Conservation (phyloP, 441 rosid genomes). For the Erysimum cheiri region DNA sequence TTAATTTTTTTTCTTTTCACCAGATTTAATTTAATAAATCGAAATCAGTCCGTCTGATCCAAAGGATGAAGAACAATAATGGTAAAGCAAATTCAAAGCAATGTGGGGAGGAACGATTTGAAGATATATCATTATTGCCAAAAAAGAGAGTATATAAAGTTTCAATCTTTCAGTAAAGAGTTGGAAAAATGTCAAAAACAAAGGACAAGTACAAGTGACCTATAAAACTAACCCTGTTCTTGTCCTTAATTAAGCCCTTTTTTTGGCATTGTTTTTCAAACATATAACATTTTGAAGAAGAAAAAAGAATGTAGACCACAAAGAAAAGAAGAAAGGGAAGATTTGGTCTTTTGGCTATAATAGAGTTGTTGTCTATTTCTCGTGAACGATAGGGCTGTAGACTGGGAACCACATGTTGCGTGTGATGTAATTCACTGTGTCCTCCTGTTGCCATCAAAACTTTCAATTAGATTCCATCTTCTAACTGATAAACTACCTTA, state of each 20-base stretch:
- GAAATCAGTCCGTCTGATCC: background rate
- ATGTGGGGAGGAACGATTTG: background rate
- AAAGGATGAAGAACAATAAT: background rate
- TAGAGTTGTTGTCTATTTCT: slow-evolving; percentile 51
- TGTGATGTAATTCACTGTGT: slow-evolving; percentile 67
- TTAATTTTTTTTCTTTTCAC: too few species aligned
- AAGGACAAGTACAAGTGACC: slow-evolving; percentile 29
- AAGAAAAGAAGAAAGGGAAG: background rate
- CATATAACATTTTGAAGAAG: slow-evolving; percentile 21
- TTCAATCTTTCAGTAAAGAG: background rate
- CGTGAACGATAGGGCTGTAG: slow-evolving; percentile 93
- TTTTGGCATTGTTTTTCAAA: slow-evolving; percentile 13
- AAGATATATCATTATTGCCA: background rate
- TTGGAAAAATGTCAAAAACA: slow-evolving; percentile 18
- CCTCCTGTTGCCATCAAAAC: slow-evolving; percentile 58
- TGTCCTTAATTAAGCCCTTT: background rate
- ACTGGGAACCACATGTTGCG: slow-evolving; percentile 90
- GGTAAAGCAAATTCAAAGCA: background rate
- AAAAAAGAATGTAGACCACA: slow-evolving; percentile 32
- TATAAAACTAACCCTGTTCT: slow-evolving; percentile 33
- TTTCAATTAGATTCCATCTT: slow-evolving; percentile 3
- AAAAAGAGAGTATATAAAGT: slow-evolving; percentile 4
- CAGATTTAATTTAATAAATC: background rate
- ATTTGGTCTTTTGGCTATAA: background rate
- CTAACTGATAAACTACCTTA: background rate